Evolutionary conservation across 2,329 filamentous ascomycete species (phyloP).

Genomic region (Epichloe uncinata): DNA sequence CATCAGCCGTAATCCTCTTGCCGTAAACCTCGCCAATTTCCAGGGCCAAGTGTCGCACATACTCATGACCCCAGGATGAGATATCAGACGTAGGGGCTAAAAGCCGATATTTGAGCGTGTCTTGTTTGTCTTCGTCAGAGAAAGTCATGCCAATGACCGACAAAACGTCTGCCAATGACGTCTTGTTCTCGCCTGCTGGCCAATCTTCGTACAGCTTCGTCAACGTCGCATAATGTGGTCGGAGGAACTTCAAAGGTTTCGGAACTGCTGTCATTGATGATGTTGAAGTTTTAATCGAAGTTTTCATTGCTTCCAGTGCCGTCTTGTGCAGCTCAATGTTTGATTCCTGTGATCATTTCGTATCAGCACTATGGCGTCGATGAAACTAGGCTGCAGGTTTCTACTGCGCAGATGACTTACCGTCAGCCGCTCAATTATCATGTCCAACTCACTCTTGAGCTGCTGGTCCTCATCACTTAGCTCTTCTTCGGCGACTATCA

Average conservation of each 20-base stretch:
- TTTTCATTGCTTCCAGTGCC: slow-evolving; percentile 91
- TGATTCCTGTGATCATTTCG: slow-evolving; percentile 51
- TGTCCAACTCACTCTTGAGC: slow-evolving; percentile 93
- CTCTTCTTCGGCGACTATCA: slow-evolving; percentile 52
- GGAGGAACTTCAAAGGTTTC: slow-evolving; percentile 93
- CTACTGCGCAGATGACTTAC: slow-evolving; percentile 31
- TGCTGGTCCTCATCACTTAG: slow-evolving; percentile 97
- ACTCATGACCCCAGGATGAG: slow-evolving; percentile 96
- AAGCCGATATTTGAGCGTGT: slow-evolving; percentile 91
- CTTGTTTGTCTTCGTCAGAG: slow-evolving; percentile 88
- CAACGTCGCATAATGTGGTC: slow-evolving; percentile 88
- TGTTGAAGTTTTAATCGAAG: slow-evolving; percentile 96
- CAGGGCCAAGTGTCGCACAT: slow-evolving; percentile 85
- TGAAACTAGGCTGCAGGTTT: neutral
- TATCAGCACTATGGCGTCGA: neutral
- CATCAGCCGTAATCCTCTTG: slow-evolving; percentile 74
- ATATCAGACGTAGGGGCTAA: slow-evolving; percentile 85
- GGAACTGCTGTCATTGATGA: slow-evolving; percentile 99
- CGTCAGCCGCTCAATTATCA: slow-evolving; percentile 91
- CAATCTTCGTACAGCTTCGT: slow-evolving; percentile 82
- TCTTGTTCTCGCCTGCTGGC: slow-evolving; percentile 74
- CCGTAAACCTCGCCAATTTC: slow-evolving; percentile 93
- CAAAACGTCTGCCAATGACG: slow-evolving; percentile 81
- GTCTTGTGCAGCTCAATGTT: slow-evolving; percentile 82
- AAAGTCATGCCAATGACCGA: slow-evolving; percentile 99